Percentiles rank a stretch among this genome's conserved stretches.
These are phyloP conservation scores for Suillus decipiens DNA, from an alignment of 768 basidiomycete genomes.

Conservation along the genomic window DNA sequence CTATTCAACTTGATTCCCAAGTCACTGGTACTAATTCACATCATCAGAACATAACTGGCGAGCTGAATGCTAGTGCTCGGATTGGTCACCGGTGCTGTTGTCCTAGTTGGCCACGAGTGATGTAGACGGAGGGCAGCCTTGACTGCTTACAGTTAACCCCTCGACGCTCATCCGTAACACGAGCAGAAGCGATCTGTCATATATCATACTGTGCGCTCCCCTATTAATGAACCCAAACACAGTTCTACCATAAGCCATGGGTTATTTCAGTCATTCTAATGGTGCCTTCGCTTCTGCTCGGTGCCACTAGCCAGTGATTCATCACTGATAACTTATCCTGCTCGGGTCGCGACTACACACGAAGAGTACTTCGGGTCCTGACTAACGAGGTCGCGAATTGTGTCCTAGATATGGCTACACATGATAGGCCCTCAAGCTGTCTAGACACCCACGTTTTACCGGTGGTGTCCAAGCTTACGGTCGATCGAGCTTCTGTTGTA, in stretches of 20 bases:
- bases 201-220: no score
- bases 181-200: no score
- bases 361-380: background rate
- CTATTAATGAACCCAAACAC: no score
- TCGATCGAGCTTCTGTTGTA: background rate
- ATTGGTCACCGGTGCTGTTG: no score
- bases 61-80: no score
- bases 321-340: conserved; percentile 1
- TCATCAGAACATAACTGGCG: no score
- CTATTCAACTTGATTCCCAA: no score
- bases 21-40: no score
- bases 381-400: conserved; percentile 6
- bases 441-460: background rate
- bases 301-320: background rate
- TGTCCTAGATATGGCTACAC: conserved; percentile 1
- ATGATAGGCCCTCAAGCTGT: background rate
- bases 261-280: background rate
- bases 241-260: background rate
- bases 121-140: no score
- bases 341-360: conserved; percentile 1
- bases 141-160: no score
- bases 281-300: background rate
- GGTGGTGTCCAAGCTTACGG: background rate
- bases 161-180: no score
- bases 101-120: no score